Percentiles rank a stretch among this genome's conserved stretches.
Evolutionary conservation across 257 asterid species (phyloP).

Genomic region (Paraleonurus japonicus): DNA sequence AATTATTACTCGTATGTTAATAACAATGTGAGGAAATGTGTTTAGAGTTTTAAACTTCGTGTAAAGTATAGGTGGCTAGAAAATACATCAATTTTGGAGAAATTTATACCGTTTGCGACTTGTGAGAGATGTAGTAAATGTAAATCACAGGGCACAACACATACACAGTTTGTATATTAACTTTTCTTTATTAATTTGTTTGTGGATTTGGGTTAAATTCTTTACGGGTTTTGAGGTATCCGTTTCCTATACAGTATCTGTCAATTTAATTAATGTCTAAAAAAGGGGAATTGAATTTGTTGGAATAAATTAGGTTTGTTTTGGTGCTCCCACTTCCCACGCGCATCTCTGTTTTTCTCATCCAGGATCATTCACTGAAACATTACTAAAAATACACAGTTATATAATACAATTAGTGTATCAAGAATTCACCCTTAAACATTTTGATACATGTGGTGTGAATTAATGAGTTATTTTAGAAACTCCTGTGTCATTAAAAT

Average conservation of each 20-base stretch:
- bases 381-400: too few relatives aligned
- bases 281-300: too few relatives aligned
- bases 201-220: neutral
- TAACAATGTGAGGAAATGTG: slow-evolving; percentile 37
- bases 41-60: slow-evolving; percentile 30
- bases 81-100: slow-evolving; percentile 36
- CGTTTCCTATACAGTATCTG: neutral
- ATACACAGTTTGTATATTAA: slow-evolving; percentile 7
- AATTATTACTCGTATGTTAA: slow-evolving; percentile 56
- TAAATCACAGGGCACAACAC: slow-evolving; percentile 6
- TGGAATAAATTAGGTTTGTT: too few relatives aligned
- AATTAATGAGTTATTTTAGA: neutral
- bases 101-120: neutral
- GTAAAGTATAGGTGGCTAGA: slow-evolving; percentile 18
- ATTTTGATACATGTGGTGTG: too few relatives aligned
- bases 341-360: too few relatives aligned
- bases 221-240: neutral
- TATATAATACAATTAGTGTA: too few relatives aligned
- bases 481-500: too few relatives aligned
- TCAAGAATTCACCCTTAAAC: too few relatives aligned
- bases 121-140: slow-evolving; percentile 11
- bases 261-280: too few relatives aligned
- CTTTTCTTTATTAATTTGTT: neutral
- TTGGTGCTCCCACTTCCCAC: too few relatives aligned
- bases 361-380: too few relatives aligned